Conservation (phyloP, 2,329 filamentous ascomycete genomes). For the Curvularia eragrostidis region DNA sequence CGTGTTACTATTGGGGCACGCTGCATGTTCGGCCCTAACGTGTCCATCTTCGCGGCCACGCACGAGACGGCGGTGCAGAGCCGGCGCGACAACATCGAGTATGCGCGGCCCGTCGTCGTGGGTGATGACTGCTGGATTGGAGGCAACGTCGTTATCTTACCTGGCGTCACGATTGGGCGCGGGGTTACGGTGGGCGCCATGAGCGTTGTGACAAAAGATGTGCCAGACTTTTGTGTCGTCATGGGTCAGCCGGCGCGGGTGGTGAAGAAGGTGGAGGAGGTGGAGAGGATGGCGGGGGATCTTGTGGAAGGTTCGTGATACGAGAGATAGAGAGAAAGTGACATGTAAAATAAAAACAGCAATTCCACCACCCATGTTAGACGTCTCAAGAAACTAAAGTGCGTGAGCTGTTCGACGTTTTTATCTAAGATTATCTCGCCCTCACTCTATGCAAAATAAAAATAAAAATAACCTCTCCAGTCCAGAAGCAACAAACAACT, state of each 20-base stretch:
- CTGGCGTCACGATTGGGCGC: slow-evolving; percentile 78
- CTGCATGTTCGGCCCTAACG: slow-evolving; percentile 61
- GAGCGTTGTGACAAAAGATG: slow-evolving; percentile 80
- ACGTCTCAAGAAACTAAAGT: not conserved
- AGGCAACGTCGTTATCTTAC: slow-evolving; percentile 64
- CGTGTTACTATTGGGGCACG: slow-evolving; percentile 61
- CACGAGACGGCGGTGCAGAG: slow-evolving; percentile 59
- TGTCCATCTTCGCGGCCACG: slow-evolving; percentile 60
- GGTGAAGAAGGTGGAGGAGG: slow-evolving; percentile 49
- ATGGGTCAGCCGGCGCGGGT: slow-evolving; percentile 71
- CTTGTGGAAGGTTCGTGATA: not conserved
- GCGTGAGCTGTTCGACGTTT: not conserved
- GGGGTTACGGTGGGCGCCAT: slow-evolving; percentile 79
- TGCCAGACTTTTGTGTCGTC: slow-evolving; percentile 67
- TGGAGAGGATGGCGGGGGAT: slow-evolving; percentile 19
- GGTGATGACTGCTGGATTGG: slow-evolving; percentile 57
- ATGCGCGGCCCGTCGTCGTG: slow-evolving; percentile 57
- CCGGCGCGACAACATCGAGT: slow-evolving; percentile 58
- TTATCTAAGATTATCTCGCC: slow-evolving; percentile 1
- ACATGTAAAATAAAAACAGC: not conserved
- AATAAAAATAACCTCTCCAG: not conserved
- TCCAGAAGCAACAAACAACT: not conserved
- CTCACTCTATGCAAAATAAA: not conserved
- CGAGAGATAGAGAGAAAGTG: not conserved
- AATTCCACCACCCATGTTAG: not conserved